Base-by-base conservation (phyloP, 2,329 filamentous ascomycete genomes). In the Phialophora expanda region DNA sequence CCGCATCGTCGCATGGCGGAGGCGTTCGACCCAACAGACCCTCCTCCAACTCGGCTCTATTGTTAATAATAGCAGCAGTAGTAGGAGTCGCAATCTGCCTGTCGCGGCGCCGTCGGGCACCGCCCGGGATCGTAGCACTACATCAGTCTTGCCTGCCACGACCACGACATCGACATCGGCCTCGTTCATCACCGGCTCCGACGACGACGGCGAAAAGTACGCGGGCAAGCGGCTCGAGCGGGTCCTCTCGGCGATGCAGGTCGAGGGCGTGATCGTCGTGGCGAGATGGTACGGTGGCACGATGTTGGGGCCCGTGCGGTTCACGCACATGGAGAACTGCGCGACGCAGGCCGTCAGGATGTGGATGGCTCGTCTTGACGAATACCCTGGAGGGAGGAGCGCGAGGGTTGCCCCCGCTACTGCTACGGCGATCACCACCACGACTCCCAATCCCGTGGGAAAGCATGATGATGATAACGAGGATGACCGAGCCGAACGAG, bases 211-310 rank as follows among this genome's bases (percentile, higher is more conserved):
- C 14, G 84, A 86, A 72, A 81, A 79, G 60, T 82, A 83, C 73
- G 84, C 78, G 0, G 84, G 83, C 4, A 79, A 78, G 64, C 78
- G 78, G 26, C 75, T 86, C 3, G 76, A 81, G 70, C 78, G 79
- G 62, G 77, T 85, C 24, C 77, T 86, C 12, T 75, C 77, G 26
- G 77, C 80, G 11, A 76, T 79, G 68, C 73, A 79, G 20, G 78
- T 80, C 14, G 74, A 76, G 51, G 84, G 84, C 24, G 73, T 76
- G 1, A 76, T 84, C 24, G 81, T 85, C 4, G 84, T 86, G 8
- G 84, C 83, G 44, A 72, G 84, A 17, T 86, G 83, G 83, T 86
- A 84, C 69, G 84, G 84, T 2, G 84, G 84, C 0, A 76, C 81
- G 3, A 78, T 84, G 71, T 77, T 86, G 9, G 84, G 84, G 0